Percentiles rank a stretch among this genome's conserved stretches.
These are phyloP conservation scores for Hevea brasiliensis DNA, from an alignment of 345 rosid species.

Conservation along the genomic window DNA sequence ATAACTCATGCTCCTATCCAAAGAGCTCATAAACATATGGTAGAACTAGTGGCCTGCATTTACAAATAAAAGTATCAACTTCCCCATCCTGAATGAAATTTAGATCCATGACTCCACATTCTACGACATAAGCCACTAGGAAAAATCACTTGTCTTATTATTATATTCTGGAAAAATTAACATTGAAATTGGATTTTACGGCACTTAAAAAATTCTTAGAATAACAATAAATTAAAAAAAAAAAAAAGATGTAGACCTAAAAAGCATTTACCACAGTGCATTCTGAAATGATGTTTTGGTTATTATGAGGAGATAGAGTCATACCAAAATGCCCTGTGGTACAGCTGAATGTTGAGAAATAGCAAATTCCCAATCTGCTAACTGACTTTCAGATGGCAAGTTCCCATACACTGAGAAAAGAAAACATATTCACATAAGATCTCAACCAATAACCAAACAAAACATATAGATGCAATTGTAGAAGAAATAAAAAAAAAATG, in stretches of 20 bases:
- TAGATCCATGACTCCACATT: background rate
- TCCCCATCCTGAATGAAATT: background rate
- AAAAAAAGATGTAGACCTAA: background rate
- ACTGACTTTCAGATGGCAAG: slow-evolving; percentile 67
- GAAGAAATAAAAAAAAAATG: background rate
- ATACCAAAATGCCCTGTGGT: slow-evolving; percentile 86
- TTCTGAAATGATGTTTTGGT: background rate
- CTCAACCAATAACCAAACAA: background rate
- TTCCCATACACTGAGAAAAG: slow-evolving; percentile 79
- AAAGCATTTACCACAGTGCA: background rate
- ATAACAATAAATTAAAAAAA: background rate
- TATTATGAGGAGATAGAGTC: slow-evolving; percentile 20
- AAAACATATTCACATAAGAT: background rate
- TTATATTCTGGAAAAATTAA: background rate
- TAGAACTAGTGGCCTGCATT: background rate
- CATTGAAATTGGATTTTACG: background rate
- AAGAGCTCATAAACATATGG: no score
- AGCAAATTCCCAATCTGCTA: slow-evolving; percentile 96
- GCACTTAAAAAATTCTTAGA: background rate
- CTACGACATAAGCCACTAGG: background rate
- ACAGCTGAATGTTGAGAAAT: slow-evolving; percentile 96
- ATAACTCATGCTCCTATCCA: no score
- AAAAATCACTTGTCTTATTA: background rate
- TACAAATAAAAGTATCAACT: background rate
- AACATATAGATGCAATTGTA: background rate